Evolutionary conservation across 225 moss, liverwort and hornwort species (phyloP), one percentile per base, ranked within the genome.

Genomic region (Anthoceros angustus): DNA sequence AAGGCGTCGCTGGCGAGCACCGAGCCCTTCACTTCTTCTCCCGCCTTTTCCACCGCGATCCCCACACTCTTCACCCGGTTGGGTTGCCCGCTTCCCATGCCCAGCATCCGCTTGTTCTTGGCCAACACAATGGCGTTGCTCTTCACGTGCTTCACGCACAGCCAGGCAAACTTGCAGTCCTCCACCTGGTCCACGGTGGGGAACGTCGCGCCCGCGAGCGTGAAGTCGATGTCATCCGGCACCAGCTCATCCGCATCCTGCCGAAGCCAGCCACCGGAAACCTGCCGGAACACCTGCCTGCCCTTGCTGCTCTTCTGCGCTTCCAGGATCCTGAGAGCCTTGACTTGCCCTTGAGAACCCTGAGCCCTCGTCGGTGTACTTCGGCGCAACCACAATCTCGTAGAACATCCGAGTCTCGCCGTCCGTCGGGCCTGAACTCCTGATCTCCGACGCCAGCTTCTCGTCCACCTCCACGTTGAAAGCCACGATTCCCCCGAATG

Each of bases 81-180:
- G 0, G 92, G 92, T 75, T 98, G 98, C n/a, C 98, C 98, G 70
- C 98, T 98, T 46, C 89, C 92, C 98, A 98, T 98, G 8, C 95
- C 98, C 72, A 92, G 72, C 98, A 98, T 91, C 70, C 86, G 84
- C 11, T 85, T 86, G 48, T 92, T 83, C 92, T 98, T 98, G 2
- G 98, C 88, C 39, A 87, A 77, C 46, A 92, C 89, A 64, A 98
- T 98, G 26, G 98, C 98, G 70, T 98, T 98, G 80, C 92, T 98
- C 72, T 98, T 98, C 42, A 98, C 98, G 64, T 98, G 98, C 79
- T 98, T 98, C 79, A 87, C 87, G 68, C 92, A 98, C 45, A 98
- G 84, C 98, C 98, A 98, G 63, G 98, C 92, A 72, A 98, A 98
- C 77, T 74, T 79, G 23, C 82, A 92, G 74, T 98, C 98, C 25